Evolutionary conservation across 331 rosid species (phyloP).

Genomic region (Quercus phellos): DNA sequence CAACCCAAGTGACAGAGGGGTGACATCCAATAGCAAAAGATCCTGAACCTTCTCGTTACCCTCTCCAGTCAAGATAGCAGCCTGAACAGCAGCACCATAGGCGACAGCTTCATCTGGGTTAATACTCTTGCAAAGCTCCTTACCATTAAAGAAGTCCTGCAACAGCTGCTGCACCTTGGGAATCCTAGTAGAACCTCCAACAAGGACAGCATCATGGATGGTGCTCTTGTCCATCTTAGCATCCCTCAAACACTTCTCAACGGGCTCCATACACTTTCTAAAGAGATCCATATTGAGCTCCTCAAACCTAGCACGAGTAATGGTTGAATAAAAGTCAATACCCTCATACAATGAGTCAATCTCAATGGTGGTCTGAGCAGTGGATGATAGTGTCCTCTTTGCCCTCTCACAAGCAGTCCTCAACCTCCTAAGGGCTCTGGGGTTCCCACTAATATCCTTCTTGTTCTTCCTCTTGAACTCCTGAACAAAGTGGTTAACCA

Average conservation of each 20-base stretch:
- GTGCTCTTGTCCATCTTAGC: conserved; percentile 3
- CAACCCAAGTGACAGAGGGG: not conserved
- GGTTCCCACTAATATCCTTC: not conserved
- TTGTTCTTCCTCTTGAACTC: conserved; percentile 7
- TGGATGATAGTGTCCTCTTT: conserved; percentile 1
- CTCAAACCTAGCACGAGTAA: conserved; percentile 18
- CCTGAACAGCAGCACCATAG: conserved; percentile 18
- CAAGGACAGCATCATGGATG: conserved; percentile 22
- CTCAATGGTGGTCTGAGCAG: conserved; percentile 1
- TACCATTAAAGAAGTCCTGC: conserved; percentile 12
- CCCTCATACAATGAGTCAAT: conserved; percentile 7
- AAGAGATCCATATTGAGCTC: conserved; percentile 21
- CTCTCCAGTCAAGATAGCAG: conserved; percentile 12
- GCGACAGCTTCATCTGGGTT: conserved; percentile 22
- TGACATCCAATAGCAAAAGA: not conserved
- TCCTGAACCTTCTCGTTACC: not conserved
- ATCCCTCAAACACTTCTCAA: conserved; percentile 16
- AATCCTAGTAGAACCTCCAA: conserved; percentile 19
- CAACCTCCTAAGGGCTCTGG: conserved; percentile 1
- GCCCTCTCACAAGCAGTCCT: conserved; percentile 14
- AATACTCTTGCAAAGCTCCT: conserved; percentile 17
- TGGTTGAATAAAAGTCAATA: not conserved
- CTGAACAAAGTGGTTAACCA: not conserved
- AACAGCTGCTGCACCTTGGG: conserved; percentile 15
- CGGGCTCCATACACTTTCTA: conserved; percentile 7